Evolutionary conservation across 352 stramenopile genomes (phyloP).

Genomic region (Peronospora farinosa): DNA sequence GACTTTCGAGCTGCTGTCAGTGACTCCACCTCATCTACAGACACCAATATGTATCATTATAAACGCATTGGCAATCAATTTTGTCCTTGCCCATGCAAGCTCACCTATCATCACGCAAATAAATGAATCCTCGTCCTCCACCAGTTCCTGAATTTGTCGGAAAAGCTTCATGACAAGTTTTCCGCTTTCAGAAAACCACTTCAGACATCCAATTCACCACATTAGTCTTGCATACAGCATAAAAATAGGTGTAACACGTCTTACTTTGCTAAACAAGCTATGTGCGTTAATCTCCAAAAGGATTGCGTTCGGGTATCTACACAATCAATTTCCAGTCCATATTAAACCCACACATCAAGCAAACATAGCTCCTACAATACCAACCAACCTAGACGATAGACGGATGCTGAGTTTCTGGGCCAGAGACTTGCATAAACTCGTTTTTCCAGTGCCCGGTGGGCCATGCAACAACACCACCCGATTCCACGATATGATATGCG

Average conservation of each 20-base stretch:
- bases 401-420: constrained; percentile 90
- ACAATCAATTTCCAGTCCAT: constrained; percentile 2
- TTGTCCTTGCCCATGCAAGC: neutral
- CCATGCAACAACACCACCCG: constrained; percentile 88
- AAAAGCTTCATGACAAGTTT: constrained; percentile 92
- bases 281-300: constrained; percentile 91
- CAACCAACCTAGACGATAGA: constrained; percentile 49
- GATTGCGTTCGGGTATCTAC: constrained; percentile 54
- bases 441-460: constrained; percentile 90
- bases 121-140: constrained; percentile 83
- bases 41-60: constrained; percentile 1
- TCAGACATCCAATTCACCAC: neutral
- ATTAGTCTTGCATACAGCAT: neutral
- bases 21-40: constrained; percentile 88
- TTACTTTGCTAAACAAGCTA: constrained; percentile 87
- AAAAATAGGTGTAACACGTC: neutral
- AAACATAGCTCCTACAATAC: neutral
- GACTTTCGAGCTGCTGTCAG: constrained; percentile 77
- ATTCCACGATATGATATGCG: constrained; percentile 89
- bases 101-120: constrained; percentile 88
- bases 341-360: neutral
- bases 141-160: constrained; percentile 85
- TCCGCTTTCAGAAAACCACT: constrained; percentile 93
- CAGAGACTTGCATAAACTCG: constrained; percentile 87
- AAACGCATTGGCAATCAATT: neutral